Evolutionary conservation across 164 flowering plant species (phyloP), one percentile per base, ranked within the genome.

Genomic region (Piper longum): DNA sequence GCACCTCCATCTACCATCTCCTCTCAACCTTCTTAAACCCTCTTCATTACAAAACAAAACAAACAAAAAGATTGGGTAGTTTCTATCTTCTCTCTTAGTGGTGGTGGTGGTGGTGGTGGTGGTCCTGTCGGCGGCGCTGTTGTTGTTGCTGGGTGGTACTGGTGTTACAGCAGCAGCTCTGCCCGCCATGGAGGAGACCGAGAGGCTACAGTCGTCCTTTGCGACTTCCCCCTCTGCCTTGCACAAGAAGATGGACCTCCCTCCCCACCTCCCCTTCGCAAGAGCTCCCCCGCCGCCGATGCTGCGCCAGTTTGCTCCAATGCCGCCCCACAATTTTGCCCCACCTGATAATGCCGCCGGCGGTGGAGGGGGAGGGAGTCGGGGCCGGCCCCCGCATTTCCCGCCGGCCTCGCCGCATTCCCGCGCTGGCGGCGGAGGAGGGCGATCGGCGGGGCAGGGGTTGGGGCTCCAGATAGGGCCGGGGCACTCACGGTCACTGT

Each of bases 371-470:
- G 11, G 11, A 6, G 48, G 48, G 52, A 14, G 8, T 48, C 9
- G 52, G 52, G 52, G 52, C 14, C 8, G 52, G 39, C 79, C 85
- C 72, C 95, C 96, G 5, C 87, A 80, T 70, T 77, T 87, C 61
- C 87, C 95, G 4, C 96, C 95, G 5, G 63, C 84, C 54, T 64
- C 71, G 5, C 98, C 96, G 4, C 84, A 82, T 67, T 83, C 96
- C 0, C 93, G 83, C 0, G 56, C 43, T 11, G 41, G 70, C 2
- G 56, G 48, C 0, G 61, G 18, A 4, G 39, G 70, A 3, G 56
- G 18, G 60, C 67, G 72, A 62, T 89, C 72, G 65, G 52, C 66
- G 62, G 82, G 81, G 69, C 76, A 48, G 52, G 52, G 52, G 14
- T 7, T 85, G 77, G 71, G 77, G 69, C 69, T 78, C 73, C 48